Evolutionary conservation across 1,139 yeast species (phyloP).

Genomic region (Meyerozyma athensensis): DNA sequence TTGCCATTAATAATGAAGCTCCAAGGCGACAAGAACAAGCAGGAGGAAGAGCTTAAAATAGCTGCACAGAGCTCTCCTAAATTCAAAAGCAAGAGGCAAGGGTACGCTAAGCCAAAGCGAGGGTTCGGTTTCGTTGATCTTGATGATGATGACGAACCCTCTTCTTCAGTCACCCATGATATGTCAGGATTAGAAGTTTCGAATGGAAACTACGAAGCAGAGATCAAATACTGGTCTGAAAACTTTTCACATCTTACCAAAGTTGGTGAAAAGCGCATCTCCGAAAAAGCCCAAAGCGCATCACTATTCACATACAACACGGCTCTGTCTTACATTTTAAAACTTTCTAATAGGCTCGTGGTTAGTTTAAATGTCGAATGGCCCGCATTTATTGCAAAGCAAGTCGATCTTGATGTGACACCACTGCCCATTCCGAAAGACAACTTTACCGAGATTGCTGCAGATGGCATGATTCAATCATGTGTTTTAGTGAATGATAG

Average conservation of each 20-base stretch:
- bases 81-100: conserved; percentile 7
- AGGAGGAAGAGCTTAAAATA: conserved; percentile 1
- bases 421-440: conserved; percentile 5
- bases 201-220: not conserved
- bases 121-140: conserved; percentile 40
- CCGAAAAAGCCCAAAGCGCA: not conserved
- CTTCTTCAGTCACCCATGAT: not conserved
- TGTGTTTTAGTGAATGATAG: not conserved
- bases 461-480: not conserved
- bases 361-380: not conserved
- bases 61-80: too few relatives aligned
- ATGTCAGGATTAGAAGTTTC: not conserved
- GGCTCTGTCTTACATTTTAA: not conserved
- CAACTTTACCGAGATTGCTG: not conserved
- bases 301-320: not conserved
- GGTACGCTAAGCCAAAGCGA: conserved; percentile 25
- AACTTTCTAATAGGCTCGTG: not conserved
- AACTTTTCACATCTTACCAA: not conserved
- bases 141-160: conserved; percentile 14
- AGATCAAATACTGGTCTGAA: not conserved
- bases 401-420: conserved; percentile 7
- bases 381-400: conserved; percentile 6
- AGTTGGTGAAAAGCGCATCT: not conserved
- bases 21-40: not conserved
- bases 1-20: conserved; percentile 28